Evolutionary conservation across 768 basidiomycete species (phyloP), one percentile per base, ranked within the genome.

Genomic region (Podaxis carcinomalis): DNA sequence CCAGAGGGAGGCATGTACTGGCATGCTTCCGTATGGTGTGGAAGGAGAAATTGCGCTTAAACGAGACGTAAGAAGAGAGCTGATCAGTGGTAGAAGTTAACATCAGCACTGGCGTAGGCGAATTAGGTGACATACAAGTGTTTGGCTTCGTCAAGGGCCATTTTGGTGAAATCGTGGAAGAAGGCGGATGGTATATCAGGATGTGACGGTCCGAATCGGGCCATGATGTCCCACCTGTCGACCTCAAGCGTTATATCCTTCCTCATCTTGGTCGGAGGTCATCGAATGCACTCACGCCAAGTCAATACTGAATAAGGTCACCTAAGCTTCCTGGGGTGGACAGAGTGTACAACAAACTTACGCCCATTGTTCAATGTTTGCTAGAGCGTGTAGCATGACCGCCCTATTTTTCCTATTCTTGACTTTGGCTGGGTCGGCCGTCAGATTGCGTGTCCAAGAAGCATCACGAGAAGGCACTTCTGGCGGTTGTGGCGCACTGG

Each of bases 331-430:
- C 14, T 28, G 16, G 25, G 11, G 25, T 49, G 21, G 47, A 49
- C 11, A 19, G 21, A 14, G 16, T n/a, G 4, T 6, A 13, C 19
- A 39, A 16, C 11, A 19, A 52, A 86, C 88, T 82, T 65, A 89
- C 83, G 92, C 92, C 89, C 90, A 94, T 70, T 92, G 91, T 66
- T 93, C 91, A 56, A 94, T 91, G 68, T 92, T 92, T 0, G 91
- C 91, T 1, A 93, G 73, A 1, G 91, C 89, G 71, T 92, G 92
- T 6, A 93, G 72, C 88, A 92, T 90, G 11, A 85, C 82, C 0
- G 86, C 84, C 25, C 86, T 74, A 63, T 83, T 90, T 72, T 85
- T 87, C 49, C 86, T 74, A 61, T 76, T 85, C 47, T 78, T 80
- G 14, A 86, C 77, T 65, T 88, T 85, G 0, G 75, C 79, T 0